phyloP scores from a whole-genome alignment of 345 rosid genomes.

The Anastatica hierochuntica region DNA sequence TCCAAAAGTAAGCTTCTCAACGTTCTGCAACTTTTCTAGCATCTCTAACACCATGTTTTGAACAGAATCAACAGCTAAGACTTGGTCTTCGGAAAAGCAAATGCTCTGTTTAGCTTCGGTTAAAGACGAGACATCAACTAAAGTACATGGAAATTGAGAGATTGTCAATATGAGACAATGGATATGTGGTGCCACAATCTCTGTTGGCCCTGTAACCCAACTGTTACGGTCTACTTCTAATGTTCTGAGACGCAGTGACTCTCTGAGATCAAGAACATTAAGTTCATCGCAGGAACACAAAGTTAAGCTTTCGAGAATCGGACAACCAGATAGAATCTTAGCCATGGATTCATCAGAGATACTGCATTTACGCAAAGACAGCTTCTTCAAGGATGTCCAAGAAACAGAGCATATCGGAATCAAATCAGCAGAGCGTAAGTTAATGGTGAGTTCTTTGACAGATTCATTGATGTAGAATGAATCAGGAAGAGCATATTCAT shows the following conservation, averaged over 20 bases:
- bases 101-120: neutral
- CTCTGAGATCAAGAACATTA: neutral
- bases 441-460: neutral
- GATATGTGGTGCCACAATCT: slow-evolving; percentile 10
- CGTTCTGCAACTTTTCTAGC: neutral
- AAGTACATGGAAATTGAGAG: neutral
- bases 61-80: neutral
- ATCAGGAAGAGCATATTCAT: neutral
- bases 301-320: neutral
- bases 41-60: neutral
- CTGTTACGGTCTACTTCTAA: neutral
- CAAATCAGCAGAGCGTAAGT: neutral
- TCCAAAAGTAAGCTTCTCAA: slow-evolving; percentile 1
- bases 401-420: neutral
- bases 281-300: neutral
- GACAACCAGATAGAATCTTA: slow-evolving; percentile 6
- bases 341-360: neutral
- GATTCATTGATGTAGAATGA: neutral
- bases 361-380: neutral
- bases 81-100: rapidly evolving
- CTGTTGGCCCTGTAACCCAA: neutral
- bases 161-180: neutral
- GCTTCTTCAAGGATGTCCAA: neutral
- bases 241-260: neutral
- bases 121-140: slow-evolving; percentile 5